Evolutionary conservation across 2,329 filamentous ascomycete species (phyloP), one percentile per base, ranked within the genome.

Genomic region (Trichoderma simmonsii): DNA sequence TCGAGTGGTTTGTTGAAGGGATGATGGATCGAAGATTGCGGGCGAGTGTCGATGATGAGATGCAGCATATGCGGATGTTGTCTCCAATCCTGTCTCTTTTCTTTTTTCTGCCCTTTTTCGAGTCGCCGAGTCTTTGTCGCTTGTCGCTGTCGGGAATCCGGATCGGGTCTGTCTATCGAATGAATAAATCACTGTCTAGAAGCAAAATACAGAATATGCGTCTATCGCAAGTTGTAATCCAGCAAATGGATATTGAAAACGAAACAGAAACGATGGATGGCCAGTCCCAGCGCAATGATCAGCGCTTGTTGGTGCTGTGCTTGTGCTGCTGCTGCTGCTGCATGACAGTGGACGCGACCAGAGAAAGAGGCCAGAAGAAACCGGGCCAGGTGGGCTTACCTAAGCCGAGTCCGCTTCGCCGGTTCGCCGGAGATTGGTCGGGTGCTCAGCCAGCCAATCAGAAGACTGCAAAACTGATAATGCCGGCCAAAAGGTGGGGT

Each of bases 401-500:
- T 48, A 32, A 34, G 36, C 32, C 26, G 3, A 18, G 28, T 28
- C 12, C 66, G 2, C 11, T 48, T 28, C 54, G 28, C 28, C 66
- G 36, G 66, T 39, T 60, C 14, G 66, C 66, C 66, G 66, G 66
- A 69, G 36, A 69, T 69, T 69, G 56, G 66, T 69, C n/a, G 56
- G 56, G 18, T 48, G 24, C 18, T 21, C 9, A 2, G 30, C 1
- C n/a, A n/a, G 36, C 66, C 26, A 69, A 61, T 69, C n/a, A n/a
- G 6, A 3, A 3, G 8, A 0, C 56, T 2, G 1, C 0, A 14
- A n/a, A 26, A 26, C 11, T 12, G n/a, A 61, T 34, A 34, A n/a
- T 61, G 24, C 36, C 4, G 12, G 36, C 26, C 2, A 12, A 34
- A 43, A 32, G 9, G 66, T 51, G 66, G 66, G 66, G 26, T 26